Evolutionary conservation across 352 stramenopile species (phyloP), one percentile per base, ranked within the genome.

Genomic region (Phytopythium oedochilum): DNA sequence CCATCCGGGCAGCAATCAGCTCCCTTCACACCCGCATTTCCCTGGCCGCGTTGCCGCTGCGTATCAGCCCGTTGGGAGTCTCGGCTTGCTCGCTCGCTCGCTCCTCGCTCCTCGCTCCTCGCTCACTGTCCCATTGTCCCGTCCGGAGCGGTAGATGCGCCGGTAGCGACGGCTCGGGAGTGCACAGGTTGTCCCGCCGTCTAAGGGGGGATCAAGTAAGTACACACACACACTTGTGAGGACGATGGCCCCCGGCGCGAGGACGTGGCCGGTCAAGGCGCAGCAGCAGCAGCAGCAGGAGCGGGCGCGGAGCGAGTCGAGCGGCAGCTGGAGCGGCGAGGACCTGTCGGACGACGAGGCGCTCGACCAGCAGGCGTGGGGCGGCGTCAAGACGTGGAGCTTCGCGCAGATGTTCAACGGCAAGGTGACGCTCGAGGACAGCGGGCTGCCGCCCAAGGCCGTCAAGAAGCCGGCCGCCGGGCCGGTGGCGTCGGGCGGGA

Each of bases 311-410:
- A 31, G 47, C 29, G 48, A 12, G 20, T 43, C 48, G 34, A 36
- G 42, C 42, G 39, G 53, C 26, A 59, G 53, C 31, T 40, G 42
- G 38, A 52, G 53, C 22, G 53, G 40, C n/a, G 32, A 52, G 47
- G 34, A 28, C 25, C 64, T 75, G 60, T 65, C 50, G 36, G 38
- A 39, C 32, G 38, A 17, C 50, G 59, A 38, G 28, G 20, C 49
- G 29, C 31, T 18, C 18, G 51, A 32, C 25, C 31, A 26, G 28
- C 42, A 58, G 55, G 60, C 53, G 38, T 91, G 78, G 78, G 73
- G 66, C 36, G 80, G 78, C 35, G 74, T 88, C 51, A 88, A 90
- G 72, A 86, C 78, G 22, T 90, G 78, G 78, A 83, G 81, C 63
- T 89, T 91, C 60, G 72, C 62, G 1, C 78, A 89, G 46, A 52